Evolutionary conservation across 2,329 filamentous ascomycete genomes (phyloP), one percentile per base, ranked within the genome.

Genomic region (Fonsecaea nubica): DNA sequence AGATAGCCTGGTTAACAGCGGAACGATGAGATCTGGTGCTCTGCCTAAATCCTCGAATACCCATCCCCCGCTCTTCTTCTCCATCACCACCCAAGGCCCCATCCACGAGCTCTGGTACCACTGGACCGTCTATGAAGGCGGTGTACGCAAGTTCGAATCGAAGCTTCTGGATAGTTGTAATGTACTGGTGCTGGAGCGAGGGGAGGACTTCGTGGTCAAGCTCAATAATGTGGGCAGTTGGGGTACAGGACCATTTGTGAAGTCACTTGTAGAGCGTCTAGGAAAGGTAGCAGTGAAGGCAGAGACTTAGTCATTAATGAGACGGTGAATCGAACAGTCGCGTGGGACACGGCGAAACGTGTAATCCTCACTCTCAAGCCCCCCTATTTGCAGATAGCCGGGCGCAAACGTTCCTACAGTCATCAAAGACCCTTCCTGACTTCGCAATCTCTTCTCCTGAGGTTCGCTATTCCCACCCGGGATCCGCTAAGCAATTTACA

Each of bases 1-100:
- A 7, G 45, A 62, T 45, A 32, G 62, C 15, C 45, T 62, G 33
- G 56, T 65, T 13, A 33, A 38, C 15, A 18, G 54, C 33, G n/a
- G 9, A 15, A 15, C 38, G 18, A 32, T 21, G 3, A 32, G 9
- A 52, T 32, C 42, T 48, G 45, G 52, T 53, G 25, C n/a, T 13
- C 53, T 9, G 32, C 53, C 53, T 9, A 18, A 25, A 56, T 32
- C 33, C 15, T 36, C 53, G n/a, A 25, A 9, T 4, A 13, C 13
- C 25, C 50, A 68, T 55, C 57, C 69, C 30, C 69, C 58, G 4
- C 59, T 73, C 32, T 69, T 72, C 63, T 73, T 73, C 66, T 63
- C 71, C 42, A 71, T 73, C 64, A 65, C 38, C 54, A 73, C 68
- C 33, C 21, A 73, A 63, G 71, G 72, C 55, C 72, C 71, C 33